Evolutionary conservation across 116 monocot species (phyloP), one percentile per base, ranked within the genome.

Genomic region (Trichopus zeylanicus): DNA sequence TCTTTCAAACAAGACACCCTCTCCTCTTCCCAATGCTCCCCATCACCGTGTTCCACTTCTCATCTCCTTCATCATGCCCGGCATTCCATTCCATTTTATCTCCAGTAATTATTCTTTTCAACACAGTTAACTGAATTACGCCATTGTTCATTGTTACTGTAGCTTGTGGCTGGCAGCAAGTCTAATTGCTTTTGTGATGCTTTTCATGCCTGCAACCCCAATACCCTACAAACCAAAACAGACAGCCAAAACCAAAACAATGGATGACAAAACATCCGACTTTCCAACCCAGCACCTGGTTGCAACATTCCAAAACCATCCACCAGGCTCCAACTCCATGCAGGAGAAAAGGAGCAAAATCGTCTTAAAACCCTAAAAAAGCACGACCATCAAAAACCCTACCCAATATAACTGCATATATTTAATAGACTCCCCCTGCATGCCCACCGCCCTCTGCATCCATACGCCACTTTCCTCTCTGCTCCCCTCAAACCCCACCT

Each of bases 371-470:
- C 65, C 7, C 48, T 22, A 47, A 67, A 48, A 23, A 21, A 34
- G 12, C 30, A 38, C 38, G 2, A 29, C 55, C 25, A 10, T 26
- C 55, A 29, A 20, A 0, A 31, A 23, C 48, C 2, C 16, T 29
- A 7, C 30, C 39, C 16, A 16, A 58, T 27, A 59, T 38, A 51
- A 58, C 16, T 55, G 20, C 18, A 19, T 48, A 48, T 48, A 19
- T 23, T 23, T 18, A 19, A 13, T 48, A 16, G 4, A 8, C 49
- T 24, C 19, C 21, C 19, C 1, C 22, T 4, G 21, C 21, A 49
- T 70, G 85, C 76, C 76, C 85, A 85, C 85, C 85, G 80, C 85
- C 77, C 70, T 65, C 65, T n/a, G 46, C 38, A 30, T 27, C 77
- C 84, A 84, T 29, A 61, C 27, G 57, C 42, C 48, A 59, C 55